phyloP scores from a whole-genome alignment of 257 asterid genomes.

The Solanum pinnatisectum region DNA sequence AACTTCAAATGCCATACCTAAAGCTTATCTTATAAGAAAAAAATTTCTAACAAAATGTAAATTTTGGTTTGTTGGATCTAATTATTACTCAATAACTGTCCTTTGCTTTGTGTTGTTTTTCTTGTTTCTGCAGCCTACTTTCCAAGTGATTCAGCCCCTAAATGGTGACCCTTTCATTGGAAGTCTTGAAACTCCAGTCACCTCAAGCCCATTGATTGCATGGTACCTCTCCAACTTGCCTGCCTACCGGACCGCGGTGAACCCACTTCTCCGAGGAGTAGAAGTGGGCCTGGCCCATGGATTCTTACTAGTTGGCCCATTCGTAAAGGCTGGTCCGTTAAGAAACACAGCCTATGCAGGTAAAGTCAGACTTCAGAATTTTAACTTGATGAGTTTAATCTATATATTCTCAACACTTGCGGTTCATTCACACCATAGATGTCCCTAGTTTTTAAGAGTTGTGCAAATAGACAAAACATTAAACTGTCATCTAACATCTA shows the following conservation, averaged over 20 bases:
- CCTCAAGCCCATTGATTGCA: conserved; percentile 91
- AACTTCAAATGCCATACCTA: background rate
- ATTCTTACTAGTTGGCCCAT: conserved; percentile 75
- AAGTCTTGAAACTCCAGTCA: conserved; percentile 86
- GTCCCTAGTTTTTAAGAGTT: background rate
- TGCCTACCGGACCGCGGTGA: conserved; percentile 81
- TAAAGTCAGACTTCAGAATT: background rate
- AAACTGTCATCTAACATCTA: background rate
- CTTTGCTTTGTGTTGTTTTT: background rate
- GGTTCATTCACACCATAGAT: background rate
- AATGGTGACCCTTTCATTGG: conserved; percentile 98
- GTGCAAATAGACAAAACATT: background rate
- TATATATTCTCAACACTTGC: background rate
- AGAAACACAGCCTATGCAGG: conserved; percentile 48
- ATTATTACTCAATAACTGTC: background rate
- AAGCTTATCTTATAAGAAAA: background rate
- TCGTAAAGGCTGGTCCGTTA: conserved; percentile 70
- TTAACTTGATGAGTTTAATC: background rate
- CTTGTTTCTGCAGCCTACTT: conserved; percentile 61
- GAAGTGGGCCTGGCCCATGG: conserved; percentile 96
- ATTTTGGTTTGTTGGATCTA: background rate
- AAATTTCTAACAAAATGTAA: background rate
- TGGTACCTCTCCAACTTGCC: conserved; percentile 94
- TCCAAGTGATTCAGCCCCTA: conserved; percentile 86
- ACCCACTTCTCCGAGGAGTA: conserved; percentile 54